phyloP scores from a whole-genome alignment of 2,329 filamentous ascomycete genomes.

The Mariannaea elegans region DNA sequence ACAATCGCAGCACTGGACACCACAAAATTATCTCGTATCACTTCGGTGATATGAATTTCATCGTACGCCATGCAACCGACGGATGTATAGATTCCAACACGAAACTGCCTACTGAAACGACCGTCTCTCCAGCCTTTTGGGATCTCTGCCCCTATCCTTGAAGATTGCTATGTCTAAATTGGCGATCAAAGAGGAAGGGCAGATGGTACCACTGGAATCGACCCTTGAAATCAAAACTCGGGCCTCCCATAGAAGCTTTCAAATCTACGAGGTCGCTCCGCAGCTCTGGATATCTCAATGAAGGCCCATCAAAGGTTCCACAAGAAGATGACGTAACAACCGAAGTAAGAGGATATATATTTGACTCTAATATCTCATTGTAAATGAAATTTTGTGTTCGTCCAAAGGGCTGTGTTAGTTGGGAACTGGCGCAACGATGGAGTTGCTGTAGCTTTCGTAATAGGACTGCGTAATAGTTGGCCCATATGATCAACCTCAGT shows the following conservation, averaged over 20 bases:
- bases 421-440: too few species aligned
- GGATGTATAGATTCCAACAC: slow-evolving; percentile 44
- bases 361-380: too few species aligned
- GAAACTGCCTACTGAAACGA: background rate
- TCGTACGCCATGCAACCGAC: slow-evolving; percentile 56
- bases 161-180: slow-evolving; percentile 38
- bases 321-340: too few species aligned
- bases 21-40: slow-evolving; percentile 55
- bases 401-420: too few species aligned
- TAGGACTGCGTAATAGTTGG: too few species aligned
- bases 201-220: slow-evolving; percentile 43
- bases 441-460: too few species aligned
- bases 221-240: slow-evolving; percentile 58
- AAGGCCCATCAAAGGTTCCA: too few species aligned
- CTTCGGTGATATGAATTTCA: slow-evolving; percentile 50
- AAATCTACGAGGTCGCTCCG: background rate
- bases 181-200: slow-evolving; percentile 43
- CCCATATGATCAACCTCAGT: too few species aligned
- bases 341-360: too few species aligned
- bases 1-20: slow-evolving; percentile 53
- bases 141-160: slow-evolving; percentile 35
- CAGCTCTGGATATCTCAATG: background rate
- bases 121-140: slow-evolving; percentile 36
- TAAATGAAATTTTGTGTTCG: too few species aligned
- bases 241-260: background rate